Base-by-base conservation (phyloP, 768 basidiomycete species). In the Rhizopogon roseolus region DNA sequence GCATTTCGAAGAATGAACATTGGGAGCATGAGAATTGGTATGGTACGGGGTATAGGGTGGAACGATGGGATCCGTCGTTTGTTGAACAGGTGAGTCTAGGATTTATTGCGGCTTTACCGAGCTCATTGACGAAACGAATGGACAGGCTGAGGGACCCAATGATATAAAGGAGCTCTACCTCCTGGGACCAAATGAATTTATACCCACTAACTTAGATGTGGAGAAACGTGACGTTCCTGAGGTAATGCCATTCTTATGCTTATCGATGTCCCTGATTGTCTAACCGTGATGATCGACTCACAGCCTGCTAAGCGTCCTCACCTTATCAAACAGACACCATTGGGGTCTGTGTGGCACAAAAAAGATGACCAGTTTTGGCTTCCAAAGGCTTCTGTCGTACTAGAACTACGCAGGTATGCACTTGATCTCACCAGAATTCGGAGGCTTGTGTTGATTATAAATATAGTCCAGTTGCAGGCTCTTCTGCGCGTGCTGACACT, bases 341-440 rank as follows among this genome's bases (percentile, higher is more conserved):
- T 86, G 27, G 88, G 86, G 4, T 79, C 85, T 11, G 72, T 98
- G 3, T 99, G 96, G 95, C 83, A 94, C 72, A 99, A 99, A 76
- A 94, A 94, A 66, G 97, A 99, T 66, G 96, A 99, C 68, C 81
- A 77, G 56, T 99, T 97, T 75, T 96, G 93, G 89, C 83, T 96
- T 9, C 97, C 97, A 0, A 92, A 90, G 64, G 93, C 93, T 2
- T 79, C 82, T 57, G 79, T 88, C 19, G 72, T 86, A 53, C 77
- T 98, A 51, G 82, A 90, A 59, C 73, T 95, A 42, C 80, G 87
- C 61, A 90, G 82, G 90, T 88, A 64, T 19, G 71, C 38, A 37
- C 38, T 32, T 37, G 41, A 40, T 27, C 28, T 40, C 41, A 37
- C 53, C 39, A 17, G 8, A 32, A 54, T 8, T 41, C 38, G 41